These are phyloP conservation scores for Bonnemaisonia californica DNA, from an alignment of 31 red algal species.

Conservation along the genomic window DNA sequence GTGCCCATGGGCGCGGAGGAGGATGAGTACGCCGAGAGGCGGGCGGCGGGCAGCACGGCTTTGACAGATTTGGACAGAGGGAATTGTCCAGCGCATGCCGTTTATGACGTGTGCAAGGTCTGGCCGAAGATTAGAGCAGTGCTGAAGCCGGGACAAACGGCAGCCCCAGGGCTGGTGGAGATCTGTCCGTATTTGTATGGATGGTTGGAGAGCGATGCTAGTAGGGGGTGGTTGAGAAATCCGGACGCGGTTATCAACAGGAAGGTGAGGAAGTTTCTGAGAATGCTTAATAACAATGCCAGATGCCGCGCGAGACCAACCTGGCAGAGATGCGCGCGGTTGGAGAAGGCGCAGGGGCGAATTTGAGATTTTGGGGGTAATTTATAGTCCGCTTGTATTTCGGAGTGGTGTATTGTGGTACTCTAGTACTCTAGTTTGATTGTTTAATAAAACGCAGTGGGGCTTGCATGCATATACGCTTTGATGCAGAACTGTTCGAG, in stretches of 20 bases:
- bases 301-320: neutral
- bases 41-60: neutral
- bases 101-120: neutral
- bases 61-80: neutral
- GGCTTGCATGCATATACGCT: too few relatives aligned
- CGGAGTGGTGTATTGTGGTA: too few relatives aligned
- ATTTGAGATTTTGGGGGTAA: too few relatives aligned
- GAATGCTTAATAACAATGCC: neutral
- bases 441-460: too few relatives aligned
- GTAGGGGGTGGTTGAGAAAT: constrained; percentile 22
- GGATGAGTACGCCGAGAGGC: neutral
- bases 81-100: neutral
- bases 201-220: constrained; percentile 20
- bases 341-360: neutral
- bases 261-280: constrained; percentile 5
- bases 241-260: constrained; percentile 23
- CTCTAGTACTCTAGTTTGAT: too few relatives aligned
- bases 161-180: neutral
- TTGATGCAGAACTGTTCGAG: too few relatives aligned
- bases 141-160: neutral
- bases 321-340: neutral
- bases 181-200: constrained; percentile 2
- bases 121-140: neutral
- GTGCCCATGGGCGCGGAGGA: neutral
- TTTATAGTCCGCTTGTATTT: too few relatives aligned